Conservation (phyloP, 805 yeast species). For the Kurtzmaniella cleridarum region DNA sequence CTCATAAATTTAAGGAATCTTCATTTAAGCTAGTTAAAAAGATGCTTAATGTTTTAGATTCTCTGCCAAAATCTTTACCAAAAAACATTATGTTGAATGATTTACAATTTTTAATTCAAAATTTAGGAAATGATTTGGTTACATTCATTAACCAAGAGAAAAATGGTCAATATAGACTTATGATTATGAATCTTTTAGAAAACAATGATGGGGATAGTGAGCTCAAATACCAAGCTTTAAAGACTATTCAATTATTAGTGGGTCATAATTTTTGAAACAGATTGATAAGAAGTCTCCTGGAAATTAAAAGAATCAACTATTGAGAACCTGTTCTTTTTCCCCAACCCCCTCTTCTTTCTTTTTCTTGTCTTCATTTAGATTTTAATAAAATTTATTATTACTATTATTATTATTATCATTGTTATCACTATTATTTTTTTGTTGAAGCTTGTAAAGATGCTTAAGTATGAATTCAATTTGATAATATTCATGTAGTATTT, state of each 20-base stretch:
- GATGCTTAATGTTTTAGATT: conserved; percentile 48
- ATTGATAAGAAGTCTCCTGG: not conserved
- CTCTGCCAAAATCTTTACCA: conserved; percentile 15
- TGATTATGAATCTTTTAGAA: conserved; percentile 77
- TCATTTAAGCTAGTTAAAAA: conserved; percentile 68
- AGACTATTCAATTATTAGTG: conserved; percentile 90
- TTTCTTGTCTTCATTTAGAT: not conserved
- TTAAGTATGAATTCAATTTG: no score
- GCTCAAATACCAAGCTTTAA: conserved; percentile 90
- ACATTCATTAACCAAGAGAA: conserved; percentile 32
- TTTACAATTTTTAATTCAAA: conserved; percentile 36
- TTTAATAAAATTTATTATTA: not conserved
- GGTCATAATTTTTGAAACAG: conserved; percentile 64
- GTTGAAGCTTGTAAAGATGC: no score
- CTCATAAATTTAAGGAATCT: conserved; percentile 66
- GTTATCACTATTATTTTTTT: no score
- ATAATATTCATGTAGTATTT: no score
- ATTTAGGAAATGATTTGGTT: conserved; percentile 35
- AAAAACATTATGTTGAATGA: conserved; percentile 39
- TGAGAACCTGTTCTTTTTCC: not conserved
- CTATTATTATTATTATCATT: no score
- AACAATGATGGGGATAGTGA: conserved; percentile 68
- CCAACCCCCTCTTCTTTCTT: not conserved
- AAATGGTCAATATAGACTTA: conserved; percentile 60
- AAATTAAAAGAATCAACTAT: not conserved